phyloP scores from a whole-genome alignment of 306 rosid genomes.

The Fragaria nilgerrensis region DNA sequence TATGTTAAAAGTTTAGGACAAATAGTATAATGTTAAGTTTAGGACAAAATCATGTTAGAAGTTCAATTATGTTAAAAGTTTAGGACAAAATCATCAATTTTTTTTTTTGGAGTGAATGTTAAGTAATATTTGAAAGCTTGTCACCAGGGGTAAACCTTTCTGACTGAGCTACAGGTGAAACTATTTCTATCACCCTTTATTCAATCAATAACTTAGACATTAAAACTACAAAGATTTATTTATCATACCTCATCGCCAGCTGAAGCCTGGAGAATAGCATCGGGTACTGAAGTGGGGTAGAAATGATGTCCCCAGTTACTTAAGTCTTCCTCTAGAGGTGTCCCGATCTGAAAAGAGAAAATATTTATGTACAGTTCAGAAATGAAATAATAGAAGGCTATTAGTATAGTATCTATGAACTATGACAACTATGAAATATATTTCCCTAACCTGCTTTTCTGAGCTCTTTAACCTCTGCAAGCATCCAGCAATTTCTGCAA shows the following conservation, averaged over 20 bases:
- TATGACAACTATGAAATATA: slow-evolving; percentile 25
- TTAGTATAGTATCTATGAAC: slow-evolving; percentile 12
- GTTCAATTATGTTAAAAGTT: neutral
- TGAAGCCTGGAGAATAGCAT: slow-evolving; percentile 83
- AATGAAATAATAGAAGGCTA: neutral
- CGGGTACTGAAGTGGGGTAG: slow-evolving; percentile 73
- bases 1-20: neutral
- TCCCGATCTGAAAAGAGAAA: slow-evolving; percentile 60
- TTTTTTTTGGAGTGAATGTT: too few relatives aligned
- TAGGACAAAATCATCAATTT: neutral
- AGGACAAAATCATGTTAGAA: too few relatives aligned
- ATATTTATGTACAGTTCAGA: slow-evolving; percentile 5
- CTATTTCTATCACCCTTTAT: neutral
- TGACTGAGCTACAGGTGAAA: neutral
- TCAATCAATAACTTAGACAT: neutral
- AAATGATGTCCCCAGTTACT: slow-evolving; percentile 96
- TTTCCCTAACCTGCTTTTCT: slow-evolving; percentile 75
- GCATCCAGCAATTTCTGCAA: slow-evolving; percentile 87
- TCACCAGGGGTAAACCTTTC: neutral
- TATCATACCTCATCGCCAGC: slow-evolving; percentile 86
- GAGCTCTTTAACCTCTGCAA: slow-evolving; percentile 70
- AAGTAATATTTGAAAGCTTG: neutral
- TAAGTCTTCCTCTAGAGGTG: slow-evolving; percentile 88
- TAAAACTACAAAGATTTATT: slow-evolving; percentile 9
- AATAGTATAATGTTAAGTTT: neutral